These are phyloP conservation scores for Secale cereale DNA, from an alignment of 176 grass and related monocot species.

Conservation along the genomic window DNA sequence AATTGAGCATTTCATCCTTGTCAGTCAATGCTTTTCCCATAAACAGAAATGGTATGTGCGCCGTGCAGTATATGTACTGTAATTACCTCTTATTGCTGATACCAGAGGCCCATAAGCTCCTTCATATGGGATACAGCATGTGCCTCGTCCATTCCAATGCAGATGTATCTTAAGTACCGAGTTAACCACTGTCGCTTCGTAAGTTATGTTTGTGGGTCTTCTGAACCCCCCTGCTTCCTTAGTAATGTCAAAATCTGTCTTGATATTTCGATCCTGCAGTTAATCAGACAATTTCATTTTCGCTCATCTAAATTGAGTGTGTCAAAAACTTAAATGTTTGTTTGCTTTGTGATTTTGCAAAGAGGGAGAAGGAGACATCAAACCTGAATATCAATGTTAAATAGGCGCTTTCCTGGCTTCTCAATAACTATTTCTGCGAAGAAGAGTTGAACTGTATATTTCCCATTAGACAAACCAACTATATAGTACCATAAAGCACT, in stretches of 20 bases:
- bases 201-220: constrained; percentile 23
- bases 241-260: constrained; percentile 35
- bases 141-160: constrained; percentile 55
- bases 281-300: background rate
- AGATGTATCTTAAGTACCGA: constrained; percentile 46
- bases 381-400: constrained; percentile 63
- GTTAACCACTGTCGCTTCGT: constrained; percentile 3
- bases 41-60: too few relatives aligned
- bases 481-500: constrained; percentile 41
- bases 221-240: constrained; percentile 19
- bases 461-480: constrained; percentile 34
- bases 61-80: background rate
- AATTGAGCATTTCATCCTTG: background rate
- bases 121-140: constrained; percentile 40
- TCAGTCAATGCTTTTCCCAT: background rate
- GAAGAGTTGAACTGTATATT: constrained; percentile 39
- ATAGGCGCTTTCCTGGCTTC: constrained; percentile 36
- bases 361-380: background rate
- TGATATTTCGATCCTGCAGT: constrained; percentile 31
- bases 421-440: constrained; percentile 66
- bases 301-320: background rate
- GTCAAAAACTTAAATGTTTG: too few relatives aligned
- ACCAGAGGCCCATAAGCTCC: constrained; percentile 59
- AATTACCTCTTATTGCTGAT: constrained; percentile 51
- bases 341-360: too few relatives aligned